Conservation (phyloP, 2,329 filamentous ascomycete species). For the Calonectria naviculata region DNA sequence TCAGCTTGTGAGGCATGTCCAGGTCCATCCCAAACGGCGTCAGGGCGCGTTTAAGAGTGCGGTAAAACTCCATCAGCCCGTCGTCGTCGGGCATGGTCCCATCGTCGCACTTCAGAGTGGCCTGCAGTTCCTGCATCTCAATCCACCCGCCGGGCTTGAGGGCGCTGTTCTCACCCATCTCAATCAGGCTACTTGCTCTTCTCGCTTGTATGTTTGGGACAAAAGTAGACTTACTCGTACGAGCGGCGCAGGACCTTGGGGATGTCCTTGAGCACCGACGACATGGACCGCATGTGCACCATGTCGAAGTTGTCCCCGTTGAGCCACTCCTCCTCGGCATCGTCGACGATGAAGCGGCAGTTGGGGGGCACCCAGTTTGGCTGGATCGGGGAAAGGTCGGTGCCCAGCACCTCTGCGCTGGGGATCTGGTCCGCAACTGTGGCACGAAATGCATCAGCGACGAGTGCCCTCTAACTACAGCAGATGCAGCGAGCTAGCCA, state of each 20-base stretch:
- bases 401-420: neutral
- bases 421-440: constrained; percentile 9
- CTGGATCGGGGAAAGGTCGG: neutral
- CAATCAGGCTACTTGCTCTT: neutral
- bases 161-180: neutral
- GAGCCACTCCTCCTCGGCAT: constrained; percentile 5
- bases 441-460: neutral
- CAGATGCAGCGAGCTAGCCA: neutral
- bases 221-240: neutral
- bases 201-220: too few species aligned
- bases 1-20: neutral
- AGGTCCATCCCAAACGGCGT: constrained; percentile 3
- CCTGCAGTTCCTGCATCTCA: constrained; percentile 1
- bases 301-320: neutral
- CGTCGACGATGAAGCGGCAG: constrained; percentile 3
- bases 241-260: neutral
- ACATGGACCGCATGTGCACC: constrained; percentile 8
- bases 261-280: constrained; percentile 1
- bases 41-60: neutral
- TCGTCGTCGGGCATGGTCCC: neutral
- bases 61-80: neutral
- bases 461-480: neutral
- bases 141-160: neutral
- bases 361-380: neutral
- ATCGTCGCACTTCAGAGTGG: constrained; percentile 1